phyloP scores from a whole-genome alignment of 768 basidiomycete genomes.

The Vishniacozyma victoriae region DNA sequence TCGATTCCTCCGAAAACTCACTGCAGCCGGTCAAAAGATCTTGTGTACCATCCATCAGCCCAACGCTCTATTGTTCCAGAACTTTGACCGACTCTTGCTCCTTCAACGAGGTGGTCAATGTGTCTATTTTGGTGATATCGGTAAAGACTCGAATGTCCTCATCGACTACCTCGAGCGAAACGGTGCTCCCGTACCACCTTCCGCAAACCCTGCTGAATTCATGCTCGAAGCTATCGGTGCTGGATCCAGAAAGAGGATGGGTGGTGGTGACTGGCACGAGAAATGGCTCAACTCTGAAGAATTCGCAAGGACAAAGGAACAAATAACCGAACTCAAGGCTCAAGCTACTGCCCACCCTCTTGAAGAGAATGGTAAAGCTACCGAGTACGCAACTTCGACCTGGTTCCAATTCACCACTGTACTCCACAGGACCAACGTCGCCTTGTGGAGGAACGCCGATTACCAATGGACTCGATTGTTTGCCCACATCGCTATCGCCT shows the following conservation, averaged over 20 bases:
- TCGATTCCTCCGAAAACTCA: conserved; percentile 65
- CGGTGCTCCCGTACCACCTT: conserved; percentile 60
- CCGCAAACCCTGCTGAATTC: conserved; percentile 73
- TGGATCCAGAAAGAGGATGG: conserved; percentile 56
- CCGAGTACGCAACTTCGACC: conserved; percentile 59
- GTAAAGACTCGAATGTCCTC: conserved; percentile 54
- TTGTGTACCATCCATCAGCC: conserved; percentile 90
- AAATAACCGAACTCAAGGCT: conserved; percentile 52
- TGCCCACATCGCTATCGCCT: conserved; percentile 55
- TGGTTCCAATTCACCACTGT: conserved; percentile 67
- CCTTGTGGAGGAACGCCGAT: conserved; percentile 76
- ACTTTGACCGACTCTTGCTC: conserved; percentile 72
- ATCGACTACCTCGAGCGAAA: conserved; percentile 71
- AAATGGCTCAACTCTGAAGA: conserved; percentile 74
- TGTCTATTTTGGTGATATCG: conserved; percentile 64
- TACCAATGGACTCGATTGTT: conserved; percentile 80
- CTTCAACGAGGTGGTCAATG: conserved; percentile 70
- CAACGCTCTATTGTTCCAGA: conserved; percentile 75
- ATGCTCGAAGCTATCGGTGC: conserved; percentile 56
- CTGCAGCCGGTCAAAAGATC: conserved; percentile 76
- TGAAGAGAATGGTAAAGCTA: conserved; percentile 17
- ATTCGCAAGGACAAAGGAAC: conserved; percentile 46
- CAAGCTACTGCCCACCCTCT: conserved; percentile 27
- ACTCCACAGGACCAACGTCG: conserved; percentile 59
- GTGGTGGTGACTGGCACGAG: conserved; percentile 72